Conservation (phyloP, 148 eudicot species). For the Cornus florida region DNA sequence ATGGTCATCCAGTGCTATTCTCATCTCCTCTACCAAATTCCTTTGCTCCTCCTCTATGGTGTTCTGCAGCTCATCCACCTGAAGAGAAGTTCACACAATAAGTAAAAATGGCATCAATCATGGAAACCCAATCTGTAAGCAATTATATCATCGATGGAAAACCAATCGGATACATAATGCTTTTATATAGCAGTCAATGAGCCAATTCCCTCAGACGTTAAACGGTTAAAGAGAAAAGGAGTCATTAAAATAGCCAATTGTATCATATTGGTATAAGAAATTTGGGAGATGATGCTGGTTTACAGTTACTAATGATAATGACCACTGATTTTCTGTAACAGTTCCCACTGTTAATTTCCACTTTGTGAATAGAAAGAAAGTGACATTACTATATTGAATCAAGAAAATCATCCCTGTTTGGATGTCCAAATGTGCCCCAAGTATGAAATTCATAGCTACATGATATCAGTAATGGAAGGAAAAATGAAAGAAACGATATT, state of each 20-base stretch:
- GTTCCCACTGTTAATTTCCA: no score
- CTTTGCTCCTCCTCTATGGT: constrained; percentile 88
- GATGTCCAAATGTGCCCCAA: no score
- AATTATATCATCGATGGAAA: background rate
- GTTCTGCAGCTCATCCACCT: constrained; percentile 91
- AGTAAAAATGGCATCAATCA: no score
- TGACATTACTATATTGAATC: no score
- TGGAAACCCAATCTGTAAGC: background rate
- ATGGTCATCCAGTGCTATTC: constrained; percentile 53
- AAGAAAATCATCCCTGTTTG: no score
- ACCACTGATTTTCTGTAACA: no score
- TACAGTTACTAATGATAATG: no score
- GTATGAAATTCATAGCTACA: no score
- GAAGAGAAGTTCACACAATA: background rate
- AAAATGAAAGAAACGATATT: no score
- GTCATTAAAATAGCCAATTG: background rate
- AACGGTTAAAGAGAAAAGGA: background rate
- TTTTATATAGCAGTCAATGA: background rate
- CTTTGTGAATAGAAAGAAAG: no score
- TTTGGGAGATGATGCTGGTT: background rate
- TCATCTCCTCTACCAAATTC: constrained; percentile 75
- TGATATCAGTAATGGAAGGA: no score
- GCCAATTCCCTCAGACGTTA: background rate
- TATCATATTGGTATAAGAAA: background rate
- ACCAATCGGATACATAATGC: background rate